Base-by-base conservation (phyloP, 768 basidiomycete species). In the Rossbeevera mucosa region DNA sequence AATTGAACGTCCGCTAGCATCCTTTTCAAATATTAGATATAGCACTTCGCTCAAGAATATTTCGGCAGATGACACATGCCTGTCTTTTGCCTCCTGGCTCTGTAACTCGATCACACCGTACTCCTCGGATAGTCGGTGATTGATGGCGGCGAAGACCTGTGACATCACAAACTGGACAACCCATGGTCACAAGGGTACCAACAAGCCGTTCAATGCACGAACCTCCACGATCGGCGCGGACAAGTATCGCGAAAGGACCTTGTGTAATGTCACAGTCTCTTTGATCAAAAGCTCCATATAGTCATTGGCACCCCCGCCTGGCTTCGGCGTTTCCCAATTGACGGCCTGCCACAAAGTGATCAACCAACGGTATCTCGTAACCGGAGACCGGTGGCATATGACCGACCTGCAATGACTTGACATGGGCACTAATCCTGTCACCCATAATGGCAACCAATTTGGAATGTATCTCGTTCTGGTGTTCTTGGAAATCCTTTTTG, bases 391-490 rank as follows among this genome's bases (percentile, higher is more conserved):
- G 55, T 51, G 48, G 40, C 53, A 43, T 43, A 47, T 52, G 64
- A 58, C 70, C 66, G 56, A 87, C 91, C 74, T 89, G 85, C 48
- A 98, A 76, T 22, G 87, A 77, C 61, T 82, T 85, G 65, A 92
- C 86, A 67, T 98, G 95, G 1, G 87, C 84, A 59, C 76, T 81
- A 42, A 98, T 74, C 51, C 95, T 81, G 71, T 98, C 95, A 33
- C 93, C 88, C 96, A 99, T 99, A 72, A 98, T 99, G 40, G 92
- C 90, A 54, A 99, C 87, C 50, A 99, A 77, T 74, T 99, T 99
- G 47, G 91, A 82, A 69, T 98, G 95, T 49, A 99, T 98, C 75
- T 98, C 96, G 64, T 95, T 91, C 71, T 99, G 96, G 71, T 99
- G 96, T 69, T 98, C 96, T 78, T 98, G 95, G 64, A 89, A 98